Evolutionary conservation across 2,329 filamentous ascomycete species (phyloP).

Genomic region (Pseudogymnoascus sp.): DNA sequence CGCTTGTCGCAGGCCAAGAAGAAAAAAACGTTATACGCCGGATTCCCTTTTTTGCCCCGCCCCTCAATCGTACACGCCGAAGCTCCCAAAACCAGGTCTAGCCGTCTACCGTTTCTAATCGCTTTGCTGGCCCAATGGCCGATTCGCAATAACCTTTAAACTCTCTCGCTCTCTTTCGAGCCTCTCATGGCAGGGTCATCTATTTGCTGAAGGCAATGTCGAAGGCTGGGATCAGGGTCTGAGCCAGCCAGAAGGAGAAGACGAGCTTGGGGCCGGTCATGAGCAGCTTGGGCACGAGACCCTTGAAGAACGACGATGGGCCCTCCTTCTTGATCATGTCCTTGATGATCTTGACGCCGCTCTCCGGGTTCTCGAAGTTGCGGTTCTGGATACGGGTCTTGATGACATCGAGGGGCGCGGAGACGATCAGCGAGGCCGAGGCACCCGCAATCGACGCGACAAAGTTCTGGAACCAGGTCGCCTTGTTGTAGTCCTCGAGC

Average conservation of each 20-base stretch:
- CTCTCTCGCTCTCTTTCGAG: background rate
- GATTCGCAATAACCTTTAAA: background rate
- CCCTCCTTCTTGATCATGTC: constrained; percentile 95
- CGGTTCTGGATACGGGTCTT: constrained; percentile 98
- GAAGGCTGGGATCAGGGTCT: constrained; percentile 94
- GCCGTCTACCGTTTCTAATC: constrained; percentile 5
- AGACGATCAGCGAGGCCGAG: constrained; percentile 88
- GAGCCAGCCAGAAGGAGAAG: constrained; percentile 99
- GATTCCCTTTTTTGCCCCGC: background rate
- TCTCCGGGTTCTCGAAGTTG: constrained; percentile 97
- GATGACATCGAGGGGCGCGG: constrained; percentile 93
- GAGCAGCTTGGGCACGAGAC: constrained; percentile 88
- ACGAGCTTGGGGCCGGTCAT: constrained; percentile 99
- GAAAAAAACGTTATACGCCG: background rate
- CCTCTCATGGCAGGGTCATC: background rate
- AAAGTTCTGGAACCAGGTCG: constrained; percentile 93
- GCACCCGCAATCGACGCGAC: constrained; percentile 92
- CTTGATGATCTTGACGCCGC: constrained; percentile 79
- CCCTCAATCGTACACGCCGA: constrained; percentile 2
- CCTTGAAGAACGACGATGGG: constrained; percentile 87
- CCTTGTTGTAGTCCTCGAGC: constrained; percentile 90
- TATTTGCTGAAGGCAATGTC: constrained; percentile 39
- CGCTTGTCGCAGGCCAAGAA: background rate
- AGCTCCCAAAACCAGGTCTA: constrained; percentile 7
- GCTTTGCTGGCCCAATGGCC: constrained; percentile 5